phyloP scores from a whole-genome alignment of 2,329 filamentous ascomycete genomes.

The Botrytis medusae region DNA sequence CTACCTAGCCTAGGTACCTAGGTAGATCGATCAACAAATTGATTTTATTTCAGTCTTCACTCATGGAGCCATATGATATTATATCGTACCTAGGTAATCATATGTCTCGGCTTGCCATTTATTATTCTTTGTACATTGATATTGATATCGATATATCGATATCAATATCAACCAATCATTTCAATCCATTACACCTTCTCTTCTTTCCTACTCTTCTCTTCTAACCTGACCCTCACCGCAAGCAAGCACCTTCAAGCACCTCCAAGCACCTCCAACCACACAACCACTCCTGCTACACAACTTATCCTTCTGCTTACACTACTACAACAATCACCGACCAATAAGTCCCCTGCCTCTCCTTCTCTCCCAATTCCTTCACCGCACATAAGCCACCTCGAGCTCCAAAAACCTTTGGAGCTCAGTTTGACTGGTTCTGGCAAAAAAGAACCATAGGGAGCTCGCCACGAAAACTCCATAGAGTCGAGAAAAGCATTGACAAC shows the following conservation, averaged over 20 bases:
- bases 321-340: background rate
- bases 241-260: conserved; percentile 27
- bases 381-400: conserved; percentile 33
- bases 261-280: background rate
- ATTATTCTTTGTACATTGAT: too few species aligned
- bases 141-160: too few species aligned
- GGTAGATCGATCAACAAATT: too few species aligned
- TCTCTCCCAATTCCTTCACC: conserved; percentile 24
- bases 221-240: background rate
- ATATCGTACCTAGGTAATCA: background rate
- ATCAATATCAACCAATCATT: background rate
- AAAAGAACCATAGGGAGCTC: conserved; percentile 15
- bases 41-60: background rate
- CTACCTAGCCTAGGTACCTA: too few species aligned
- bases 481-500: conserved; percentile 3
- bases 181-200: background rate
- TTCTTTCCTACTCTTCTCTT: background rate
- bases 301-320: background rate
- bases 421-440: background rate
- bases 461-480: conserved; percentile 18
- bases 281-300: background rate
- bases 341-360: background rate
- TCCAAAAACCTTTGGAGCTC: background rate
- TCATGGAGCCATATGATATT: background rate
- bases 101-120: background rate